Evolutionary conservation across 75 land plant species (phyloP).

Genomic region (Picea sitchensis): DNA sequence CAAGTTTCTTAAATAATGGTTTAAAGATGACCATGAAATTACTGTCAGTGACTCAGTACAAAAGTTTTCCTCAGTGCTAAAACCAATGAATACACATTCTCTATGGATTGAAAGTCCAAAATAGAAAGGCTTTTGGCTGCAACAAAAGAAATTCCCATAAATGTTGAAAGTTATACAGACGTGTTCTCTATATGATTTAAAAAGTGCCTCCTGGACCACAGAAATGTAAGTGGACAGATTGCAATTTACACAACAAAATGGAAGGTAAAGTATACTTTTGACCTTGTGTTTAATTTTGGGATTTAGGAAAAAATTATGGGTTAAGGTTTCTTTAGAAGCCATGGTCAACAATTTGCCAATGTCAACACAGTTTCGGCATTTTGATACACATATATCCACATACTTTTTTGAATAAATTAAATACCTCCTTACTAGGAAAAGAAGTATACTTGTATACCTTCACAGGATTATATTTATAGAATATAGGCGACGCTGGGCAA

Average conservation of each 20-base stretch:
- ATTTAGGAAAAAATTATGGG: background rate
- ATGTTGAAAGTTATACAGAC: too few relatives aligned
- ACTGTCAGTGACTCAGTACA: background rate
- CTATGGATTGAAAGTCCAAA: too few relatives aligned
- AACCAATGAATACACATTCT: too few relatives aligned
- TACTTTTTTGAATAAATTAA: background rate
- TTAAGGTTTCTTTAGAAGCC: background rate
- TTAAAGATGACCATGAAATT: background rate
- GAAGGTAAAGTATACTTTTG: background rate
- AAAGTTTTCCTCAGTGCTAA: background rate
- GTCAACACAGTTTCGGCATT: background rate
- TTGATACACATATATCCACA: background rate
- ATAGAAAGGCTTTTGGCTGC: too few relatives aligned
- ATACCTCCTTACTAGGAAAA: background rate
- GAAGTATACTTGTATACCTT: too few relatives aligned
- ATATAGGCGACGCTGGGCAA: conserved; percentile 87
- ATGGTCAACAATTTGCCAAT: background rate
- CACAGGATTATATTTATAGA: conserved; percentile 82
- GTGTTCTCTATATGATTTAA: too few relatives aligned
- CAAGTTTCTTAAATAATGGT: background rate
- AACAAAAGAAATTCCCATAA: too few relatives aligned
- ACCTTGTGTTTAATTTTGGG: background rate
- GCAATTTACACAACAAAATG: background rate
- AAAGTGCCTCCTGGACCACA: too few relatives aligned
- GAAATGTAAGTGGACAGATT: too few relatives aligned